Conservation (phyloP, 148 eudicot species). For the Rhododendron kiyosumense region DNA sequence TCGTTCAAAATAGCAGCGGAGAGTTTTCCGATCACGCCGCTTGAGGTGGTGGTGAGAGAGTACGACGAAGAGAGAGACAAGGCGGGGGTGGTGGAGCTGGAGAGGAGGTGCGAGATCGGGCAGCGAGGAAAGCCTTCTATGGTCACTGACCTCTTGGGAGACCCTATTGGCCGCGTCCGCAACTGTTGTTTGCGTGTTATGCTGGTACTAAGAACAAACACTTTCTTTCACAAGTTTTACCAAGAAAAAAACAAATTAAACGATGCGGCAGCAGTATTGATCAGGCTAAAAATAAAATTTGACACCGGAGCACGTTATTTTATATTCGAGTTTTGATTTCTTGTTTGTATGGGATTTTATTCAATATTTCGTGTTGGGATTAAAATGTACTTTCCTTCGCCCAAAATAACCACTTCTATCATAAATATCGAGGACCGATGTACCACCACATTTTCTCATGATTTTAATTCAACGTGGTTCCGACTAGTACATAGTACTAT, state of each 20-base stretch:
- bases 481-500: background rate
- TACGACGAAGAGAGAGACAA: slow-evolving; percentile 50
- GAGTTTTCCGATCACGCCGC: background rate
- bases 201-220: slow-evolving; percentile 38
- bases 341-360: too few relatives aligned
- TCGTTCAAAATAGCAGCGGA: slow-evolving; percentile 23
- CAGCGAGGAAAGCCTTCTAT: slow-evolving; percentile 50
- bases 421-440: background rate
- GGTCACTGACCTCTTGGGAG: slow-evolving; percentile 72
- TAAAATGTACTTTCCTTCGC: background rate
- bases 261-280: background rate
- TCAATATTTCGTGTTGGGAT: background rate
- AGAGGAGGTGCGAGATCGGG: slow-evolving; percentile 63
- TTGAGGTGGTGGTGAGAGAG: slow-evolving; percentile 42
- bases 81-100: slow-evolving; percentile 55
- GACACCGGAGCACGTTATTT: background rate
- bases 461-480: background rate
- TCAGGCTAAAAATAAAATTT: background rate
- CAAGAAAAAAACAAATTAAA: too few relatives aligned
- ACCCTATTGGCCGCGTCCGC: slow-evolving; percentile 63
- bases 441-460: background rate
- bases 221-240: background rate
- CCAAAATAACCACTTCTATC: background rate
- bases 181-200: slow-evolving; percentile 41
- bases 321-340: too few relatives aligned